Evolutionary conservation across 495 filamentous ascomycete genomes (phyloP), one percentile per base, ranked within the genome.

Genomic region (Aspergillus funiculosus): DNA sequence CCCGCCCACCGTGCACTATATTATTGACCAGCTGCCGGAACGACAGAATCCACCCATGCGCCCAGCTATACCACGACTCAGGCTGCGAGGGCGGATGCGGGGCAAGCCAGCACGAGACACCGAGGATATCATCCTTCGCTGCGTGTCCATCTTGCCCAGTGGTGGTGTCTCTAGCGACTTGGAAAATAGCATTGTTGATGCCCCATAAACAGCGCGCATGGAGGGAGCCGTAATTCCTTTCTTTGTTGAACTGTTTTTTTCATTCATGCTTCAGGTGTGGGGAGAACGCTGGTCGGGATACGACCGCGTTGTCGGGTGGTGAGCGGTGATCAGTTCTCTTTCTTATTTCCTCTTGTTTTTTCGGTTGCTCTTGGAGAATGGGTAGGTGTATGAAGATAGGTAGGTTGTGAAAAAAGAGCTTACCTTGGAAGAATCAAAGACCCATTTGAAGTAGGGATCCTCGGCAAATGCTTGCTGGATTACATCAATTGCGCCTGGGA

Each of bases 381-480:
- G 18, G 18, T 18, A 0, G 29, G 1, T 22, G n/a, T 11, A 29
- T 3, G 36, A 39, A 11, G 2, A n/a, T 22, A 11, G 7, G 36
- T 13, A 22, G 18, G 20, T 38, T 18, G 15, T 20, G 5, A 2
- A 13, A 10, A 8, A 43, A n/a, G 7, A 38, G 17, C 62, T 44
- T 64, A 74, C 78, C 61, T 78, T 75, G 51, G 61, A 60, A 50
- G 68, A 67, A 43, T 70, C 52, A 54, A 77, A 82, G 2, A 78
- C 68, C 81, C 81, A 85, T 11, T 71, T 57, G 57, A 78, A 81
- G 55, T 83, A 84, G 4, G 81, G 81, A 52, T 85, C 82, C n/a
- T 81, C 70, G 2, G 69, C 68, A 56, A 86, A 85, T 4, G 81
- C 79, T 56, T 73, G 61, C 51, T 75, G 74, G 39, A 79, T 71